Evolutionary conservation across 2,329 filamentous ascomycete genomes (phyloP).

Genomic region (Colletotrichum sp.): DNA sequence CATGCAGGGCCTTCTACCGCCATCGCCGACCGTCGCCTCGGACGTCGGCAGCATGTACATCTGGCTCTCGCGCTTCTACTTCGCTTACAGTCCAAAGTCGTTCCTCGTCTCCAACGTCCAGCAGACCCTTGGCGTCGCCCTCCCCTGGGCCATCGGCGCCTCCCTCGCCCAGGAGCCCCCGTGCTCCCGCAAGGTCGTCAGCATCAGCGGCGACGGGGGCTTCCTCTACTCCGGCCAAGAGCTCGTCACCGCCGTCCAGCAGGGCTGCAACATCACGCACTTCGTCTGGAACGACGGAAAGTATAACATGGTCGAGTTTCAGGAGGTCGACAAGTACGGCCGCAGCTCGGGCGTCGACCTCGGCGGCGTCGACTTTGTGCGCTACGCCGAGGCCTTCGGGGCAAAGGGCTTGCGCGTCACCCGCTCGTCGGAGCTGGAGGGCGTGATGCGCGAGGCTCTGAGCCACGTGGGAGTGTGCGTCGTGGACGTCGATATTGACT

Average conservation of each 20-base stretch:
- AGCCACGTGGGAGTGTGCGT: conserved; percentile 44
- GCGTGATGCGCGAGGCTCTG: conserved; percentile 47
- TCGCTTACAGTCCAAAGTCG: conserved; percentile 45
- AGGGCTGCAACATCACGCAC: conserved; percentile 53
- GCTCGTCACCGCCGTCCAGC: conserved; percentile 48
- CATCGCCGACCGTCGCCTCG: conserved; percentile 45
- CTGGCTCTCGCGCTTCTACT: conserved; percentile 51
- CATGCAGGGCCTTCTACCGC: conserved; percentile 43
- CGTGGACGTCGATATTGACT: conserved; percentile 53
- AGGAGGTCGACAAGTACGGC: conserved; percentile 55
- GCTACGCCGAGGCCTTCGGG: conserved; percentile 50
- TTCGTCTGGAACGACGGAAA: conserved; percentile 55
- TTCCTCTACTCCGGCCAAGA: conserved; percentile 55
- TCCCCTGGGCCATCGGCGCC: conserved; percentile 53
- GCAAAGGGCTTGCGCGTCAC: conserved; percentile 47
- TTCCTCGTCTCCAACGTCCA: conserved; percentile 53
- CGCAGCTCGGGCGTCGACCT: conserved; percentile 47
- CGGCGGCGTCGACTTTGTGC: conserved; percentile 52
- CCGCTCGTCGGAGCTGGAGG: conserved; percentile 41
- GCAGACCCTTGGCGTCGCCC: conserved; percentile 52
- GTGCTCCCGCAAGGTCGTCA: conserved; percentile 47
- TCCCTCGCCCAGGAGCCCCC: conserved; percentile 46
- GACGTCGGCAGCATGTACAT: conserved; percentile 56
- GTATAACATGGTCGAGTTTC: conserved; percentile 58
- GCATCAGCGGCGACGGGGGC: conserved; percentile 50